Evolutionary conservation across 1,284 basidiomycete genomes (phyloP).

Genomic region (Cutaneotrichosporon sp.): DNA sequence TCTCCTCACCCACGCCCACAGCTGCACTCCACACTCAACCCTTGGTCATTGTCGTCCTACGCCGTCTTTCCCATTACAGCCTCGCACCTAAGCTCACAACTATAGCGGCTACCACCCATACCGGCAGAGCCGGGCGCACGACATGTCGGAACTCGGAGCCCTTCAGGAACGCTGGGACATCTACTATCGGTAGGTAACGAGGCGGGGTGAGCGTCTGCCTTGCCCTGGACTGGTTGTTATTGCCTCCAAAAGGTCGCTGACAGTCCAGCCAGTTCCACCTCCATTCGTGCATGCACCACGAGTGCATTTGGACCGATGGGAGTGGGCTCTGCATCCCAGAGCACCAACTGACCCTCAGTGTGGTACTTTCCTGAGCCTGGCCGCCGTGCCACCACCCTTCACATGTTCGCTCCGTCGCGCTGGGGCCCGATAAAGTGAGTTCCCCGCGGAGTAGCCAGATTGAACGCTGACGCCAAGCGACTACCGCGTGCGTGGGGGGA

Average conservation of each 20-base stretch:
- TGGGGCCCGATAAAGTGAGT: conserved; percentile 31
- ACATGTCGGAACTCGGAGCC: conserved; percentile 21
- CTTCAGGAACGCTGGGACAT: conserved; percentile 26
- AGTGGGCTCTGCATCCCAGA: conserved; percentile 20
- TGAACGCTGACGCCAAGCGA: conserved; percentile 21
- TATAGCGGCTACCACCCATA: conserved; percentile 10
- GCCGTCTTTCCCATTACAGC: neutral
- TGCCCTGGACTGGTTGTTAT: neutral
- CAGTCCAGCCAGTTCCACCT: conserved; percentile 27
- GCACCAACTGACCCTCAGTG: conserved; percentile 14
- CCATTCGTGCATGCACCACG: conserved; percentile 30
- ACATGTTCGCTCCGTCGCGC: conserved; percentile 35
- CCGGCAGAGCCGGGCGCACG: conserved; percentile 18
- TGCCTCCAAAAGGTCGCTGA: neutral
- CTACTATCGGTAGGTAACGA: conserved; percentile 23
- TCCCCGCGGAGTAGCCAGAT: too few species aligned
- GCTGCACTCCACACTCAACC: neutral
- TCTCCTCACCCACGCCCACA: neutral
- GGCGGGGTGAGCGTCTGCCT: neutral
- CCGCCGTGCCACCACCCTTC: conserved; percentile 29
- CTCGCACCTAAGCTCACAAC: conserved; percentile 3
- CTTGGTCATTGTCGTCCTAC: neutral
- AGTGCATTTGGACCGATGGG: conserved; percentile 33
- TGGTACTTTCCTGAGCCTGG: conserved; percentile 43
- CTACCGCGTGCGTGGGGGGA: conserved; percentile 17